phyloP scores from a whole-genome alignment of 169 alveolate species.

The Plasmodium gallinaceum region DNA sequence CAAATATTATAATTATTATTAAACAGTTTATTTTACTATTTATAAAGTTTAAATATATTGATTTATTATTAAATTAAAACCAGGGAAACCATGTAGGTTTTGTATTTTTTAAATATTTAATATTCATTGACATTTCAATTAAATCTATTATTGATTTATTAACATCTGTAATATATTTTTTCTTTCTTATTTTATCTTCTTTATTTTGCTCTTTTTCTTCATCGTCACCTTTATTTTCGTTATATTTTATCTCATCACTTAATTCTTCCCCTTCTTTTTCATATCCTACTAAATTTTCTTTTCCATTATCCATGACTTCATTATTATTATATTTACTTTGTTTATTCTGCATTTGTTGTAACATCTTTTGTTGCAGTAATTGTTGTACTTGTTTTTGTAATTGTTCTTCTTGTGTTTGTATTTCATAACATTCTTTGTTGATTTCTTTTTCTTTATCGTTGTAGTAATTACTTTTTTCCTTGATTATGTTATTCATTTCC shows the following conservation, averaged over 20 bases:
- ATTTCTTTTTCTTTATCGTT: slow-evolving; percentile 17
- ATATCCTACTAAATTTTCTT: not conserved
- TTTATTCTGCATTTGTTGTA: slow-evolving; percentile 7
- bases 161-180: slow-evolving; percentile 14
- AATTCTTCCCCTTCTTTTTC: not conserved
- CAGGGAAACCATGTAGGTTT: slow-evolving; percentile 73
- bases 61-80: slow-evolving; percentile 24
- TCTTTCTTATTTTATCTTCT: slow-evolving; percentile 3
- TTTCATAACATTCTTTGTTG: not conserved
- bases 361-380: not conserved
- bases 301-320: not conserved
- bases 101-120: slow-evolving; percentile 29
- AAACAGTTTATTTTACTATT: too few relatives aligned
- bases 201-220: slow-evolving; percentile 21
- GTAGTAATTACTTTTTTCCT: not conserved
- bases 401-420: not conserved
- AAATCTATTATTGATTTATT: slow-evolving; percentile 63
- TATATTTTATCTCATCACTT: not conserved
- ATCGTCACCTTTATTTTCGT: slow-evolving; percentile 1
- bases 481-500: not conserved
- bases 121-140: slow-evolving; percentile 66
- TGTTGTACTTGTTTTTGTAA: slow-evolving; percentile 7
- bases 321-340: slow-evolving; percentile 8
- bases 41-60: not conserved
- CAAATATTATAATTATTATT: too few relatives aligned